Base-by-base conservation (phyloP, 192 early-diverging fungal species). In the Rhizophagus sp. region DNA sequence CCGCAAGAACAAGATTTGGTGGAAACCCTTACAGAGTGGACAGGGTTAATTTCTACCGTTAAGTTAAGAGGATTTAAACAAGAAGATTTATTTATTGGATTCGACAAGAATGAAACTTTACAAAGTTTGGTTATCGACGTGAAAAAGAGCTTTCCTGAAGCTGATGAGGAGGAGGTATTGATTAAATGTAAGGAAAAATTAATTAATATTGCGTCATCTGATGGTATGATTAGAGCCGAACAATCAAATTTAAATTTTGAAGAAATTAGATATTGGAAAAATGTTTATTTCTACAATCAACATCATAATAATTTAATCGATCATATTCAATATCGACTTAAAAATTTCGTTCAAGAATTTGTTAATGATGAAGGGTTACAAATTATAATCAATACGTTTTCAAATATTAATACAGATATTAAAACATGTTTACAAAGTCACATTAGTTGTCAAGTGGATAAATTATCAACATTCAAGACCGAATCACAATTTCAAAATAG, bases 321-420 rank as follows among this genome's bases (percentile, higher is more conserved):
- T 47, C 44, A 47, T 47, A 47, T 47, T 47, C 10, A 47, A 12
- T 47, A 47, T 47, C 44, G 44, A 47, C 44, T 47, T 12, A 47
- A 47, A 47, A 47, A 47, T 13, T 41, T 7, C 39, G 6, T 41
- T 41, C 39, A 41, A 47, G 44, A 47, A 12, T 2, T 4, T 1
- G 44, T 11, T 47, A 47, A 47, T 7, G 39, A 41, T 47, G 13
- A 63, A 36, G 79, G 73, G 19, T 25, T 79, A 13, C 25, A 36
- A 62, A 17, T 81, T 19, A 81, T 81, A n/a, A 77, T 81, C 24
- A 75, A 73, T 47, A 77, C 80, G 62, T 73, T 81, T 62, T 76
- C 73, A 2, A 81, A 81, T 44, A 73, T 81, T 30, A 81, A 81
- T 34, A 73, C 74, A 15, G 74, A 81, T 65, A 36, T 81, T 13